A percentile compares a stretch with the other conserved stretches of the same genome.
Evolutionary conservation across 352 stramenopile species (phyloP).

Genomic region (Phytopythium boreale): DNA sequence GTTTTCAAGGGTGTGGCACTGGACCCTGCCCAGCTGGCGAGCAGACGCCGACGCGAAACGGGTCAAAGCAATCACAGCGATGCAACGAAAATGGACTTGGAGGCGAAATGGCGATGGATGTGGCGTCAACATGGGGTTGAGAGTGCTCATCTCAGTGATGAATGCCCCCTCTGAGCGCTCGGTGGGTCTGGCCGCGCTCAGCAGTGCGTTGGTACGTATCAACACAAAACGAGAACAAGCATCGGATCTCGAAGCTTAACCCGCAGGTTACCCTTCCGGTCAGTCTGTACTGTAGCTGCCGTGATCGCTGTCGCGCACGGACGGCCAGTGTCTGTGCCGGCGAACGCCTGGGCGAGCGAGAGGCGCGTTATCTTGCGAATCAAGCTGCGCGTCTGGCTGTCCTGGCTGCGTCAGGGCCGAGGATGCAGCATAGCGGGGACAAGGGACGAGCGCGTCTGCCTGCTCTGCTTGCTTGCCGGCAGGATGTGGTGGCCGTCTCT

Average conservation of each 20-base stretch:
- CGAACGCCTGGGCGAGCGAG: neutral
- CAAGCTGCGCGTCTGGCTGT: neutral
- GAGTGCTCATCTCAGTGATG: neutral
- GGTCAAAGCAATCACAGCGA: neutral
- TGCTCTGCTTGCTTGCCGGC: neutral
- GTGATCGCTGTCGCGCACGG: too few species aligned
- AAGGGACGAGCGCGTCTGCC: neutral
- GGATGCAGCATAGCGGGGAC: neutral
- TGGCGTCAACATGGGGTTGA: neutral
- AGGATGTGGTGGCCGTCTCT: conserved; percentile 1
- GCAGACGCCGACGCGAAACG: conserved; percentile 1
- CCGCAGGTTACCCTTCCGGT: too few species aligned
- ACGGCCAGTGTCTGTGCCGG: neutral
- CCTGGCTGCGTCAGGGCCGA: neutral
- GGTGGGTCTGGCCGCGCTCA: neutral
- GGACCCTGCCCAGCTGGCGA: neutral
- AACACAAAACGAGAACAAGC: too few species aligned
- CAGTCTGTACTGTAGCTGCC: neutral
- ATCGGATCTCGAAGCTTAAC: too few species aligned
- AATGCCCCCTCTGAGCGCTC: neutral
- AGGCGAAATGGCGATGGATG: neutral
- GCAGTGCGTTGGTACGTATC: neutral
- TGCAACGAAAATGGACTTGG: neutral
- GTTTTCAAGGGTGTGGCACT: neutral
- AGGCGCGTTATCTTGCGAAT: neutral